Conservation (phyloP, 805 yeast species). For the Teunomyces funiuensis region DNA sequence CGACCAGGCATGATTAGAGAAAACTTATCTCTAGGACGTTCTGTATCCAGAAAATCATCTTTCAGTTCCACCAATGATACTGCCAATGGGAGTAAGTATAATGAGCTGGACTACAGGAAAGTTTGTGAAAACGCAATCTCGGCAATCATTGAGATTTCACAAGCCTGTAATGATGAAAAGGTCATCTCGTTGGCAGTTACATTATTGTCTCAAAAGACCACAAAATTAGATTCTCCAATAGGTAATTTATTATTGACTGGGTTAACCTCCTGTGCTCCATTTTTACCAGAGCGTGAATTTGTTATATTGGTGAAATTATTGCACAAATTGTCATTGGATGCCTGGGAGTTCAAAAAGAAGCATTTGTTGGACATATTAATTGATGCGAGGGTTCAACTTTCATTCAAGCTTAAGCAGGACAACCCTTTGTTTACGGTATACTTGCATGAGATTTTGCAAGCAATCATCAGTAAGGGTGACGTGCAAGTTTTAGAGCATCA, state of each 20-base stretch:
- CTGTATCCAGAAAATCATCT: constrained; percentile 13
- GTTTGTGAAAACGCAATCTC: constrained; percentile 67
- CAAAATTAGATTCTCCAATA: constrained; percentile 47
- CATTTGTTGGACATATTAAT: constrained; percentile 40
- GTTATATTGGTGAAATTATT: constrained; percentile 58
- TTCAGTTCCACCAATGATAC: constrained; percentile 2
- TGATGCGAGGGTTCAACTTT: constrained; percentile 49
- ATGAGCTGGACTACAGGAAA: constrained; percentile 31
- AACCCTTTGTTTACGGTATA: constrained; percentile 52
- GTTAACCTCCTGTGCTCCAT: constrained; percentile 60
- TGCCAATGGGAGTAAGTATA: constrained; percentile 13
- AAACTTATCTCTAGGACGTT: constrained; percentile 11
- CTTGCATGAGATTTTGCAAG: constrained; percentile 62
- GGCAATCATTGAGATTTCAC: constrained; percentile 66
- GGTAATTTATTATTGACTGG: constrained; percentile 61
- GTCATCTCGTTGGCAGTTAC: constrained; percentile 78
- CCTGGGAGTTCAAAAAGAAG: constrained; percentile 42
- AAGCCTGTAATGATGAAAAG: constrained; percentile 64
- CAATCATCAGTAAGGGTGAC: constrained; percentile 77
- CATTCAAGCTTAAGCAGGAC: constrained; percentile 40
- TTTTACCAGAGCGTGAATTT: constrained; percentile 66
- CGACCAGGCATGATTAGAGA: constrained; percentile 17
- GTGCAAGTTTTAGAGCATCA: constrained; percentile 73
- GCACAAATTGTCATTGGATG: constrained; percentile 47
- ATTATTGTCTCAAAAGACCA: constrained; percentile 75